phyloP scores from a whole-genome alignment of 164 flowering plant species.

The Platanus orientalis region DNA sequence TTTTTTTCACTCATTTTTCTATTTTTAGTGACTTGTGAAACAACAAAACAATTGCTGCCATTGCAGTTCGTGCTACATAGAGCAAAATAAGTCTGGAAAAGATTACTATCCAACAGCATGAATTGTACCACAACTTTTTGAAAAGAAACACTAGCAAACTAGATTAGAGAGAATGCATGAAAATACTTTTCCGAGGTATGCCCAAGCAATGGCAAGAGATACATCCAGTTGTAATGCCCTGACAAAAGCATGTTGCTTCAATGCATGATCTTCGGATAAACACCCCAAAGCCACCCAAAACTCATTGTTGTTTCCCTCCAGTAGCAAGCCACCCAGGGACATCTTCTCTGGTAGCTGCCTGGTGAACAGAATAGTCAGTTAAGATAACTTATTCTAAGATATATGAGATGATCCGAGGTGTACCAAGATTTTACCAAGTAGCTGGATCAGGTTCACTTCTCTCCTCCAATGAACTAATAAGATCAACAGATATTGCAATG shows the following conservation, averaged over 20 bases:
- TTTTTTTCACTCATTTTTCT: too few relatives aligned
- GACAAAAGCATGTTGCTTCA: slow-evolving; percentile 85
- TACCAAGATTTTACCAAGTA: slow-evolving; percentile 43
- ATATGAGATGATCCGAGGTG: neutral
- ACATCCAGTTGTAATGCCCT: slow-evolving; percentile 90
- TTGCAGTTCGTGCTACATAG: too few relatives aligned
- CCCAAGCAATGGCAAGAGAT: slow-evolving; percentile 91
- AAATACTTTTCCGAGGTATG: slow-evolving; percentile 84
- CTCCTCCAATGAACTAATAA: slow-evolving; percentile 37
- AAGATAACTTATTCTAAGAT: neutral
- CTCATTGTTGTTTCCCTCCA: slow-evolving; percentile 73
- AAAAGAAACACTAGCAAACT: neutral
- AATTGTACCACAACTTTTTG: neutral
- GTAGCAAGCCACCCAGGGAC: slow-evolving; percentile 77
- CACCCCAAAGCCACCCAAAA: slow-evolving; percentile 88
- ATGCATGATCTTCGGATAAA: slow-evolving; percentile 44
- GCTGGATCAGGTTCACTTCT: slow-evolving; percentile 19
- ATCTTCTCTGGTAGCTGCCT: slow-evolving; percentile 90
- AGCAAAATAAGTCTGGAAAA: too few relatives aligned
- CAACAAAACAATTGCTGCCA: too few relatives aligned
- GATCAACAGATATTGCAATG: slow-evolving; percentile 67
- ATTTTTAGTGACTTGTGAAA: too few relatives aligned
- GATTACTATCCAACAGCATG: too few relatives aligned
- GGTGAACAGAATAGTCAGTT: slow-evolving; percentile 24
- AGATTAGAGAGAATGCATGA: neutral